Evolutionary conservation across 129 eudicot genomes (phyloP).

Genomic region (Flaveria bidentis): DNA sequence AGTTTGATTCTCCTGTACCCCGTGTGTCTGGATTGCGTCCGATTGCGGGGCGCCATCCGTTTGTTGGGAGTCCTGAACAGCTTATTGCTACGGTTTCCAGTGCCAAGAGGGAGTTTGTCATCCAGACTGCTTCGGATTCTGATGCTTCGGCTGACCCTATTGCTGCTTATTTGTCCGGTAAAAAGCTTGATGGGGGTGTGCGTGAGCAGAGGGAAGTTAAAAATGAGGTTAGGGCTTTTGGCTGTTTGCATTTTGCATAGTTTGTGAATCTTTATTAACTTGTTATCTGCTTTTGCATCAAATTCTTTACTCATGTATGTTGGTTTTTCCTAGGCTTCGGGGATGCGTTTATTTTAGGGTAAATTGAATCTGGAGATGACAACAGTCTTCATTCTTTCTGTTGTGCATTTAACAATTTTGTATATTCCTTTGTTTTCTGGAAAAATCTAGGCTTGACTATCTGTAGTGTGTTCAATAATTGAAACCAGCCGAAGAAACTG

Average conservation of each 20-base stretch:
- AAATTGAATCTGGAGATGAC: too few relatives aligned
- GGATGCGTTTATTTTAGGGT: too few relatives aligned
- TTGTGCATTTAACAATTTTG: too few relatives aligned
- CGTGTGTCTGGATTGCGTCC: conserved; percentile 60
- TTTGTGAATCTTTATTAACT: background rate
- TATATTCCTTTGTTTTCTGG: too few relatives aligned
- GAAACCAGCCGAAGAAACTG: too few relatives aligned
- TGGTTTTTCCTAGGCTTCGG: too few relatives aligned
- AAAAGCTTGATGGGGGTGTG: conserved; percentile 28
- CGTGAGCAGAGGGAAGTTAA: conserved; percentile 33
- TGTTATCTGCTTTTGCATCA: background rate
- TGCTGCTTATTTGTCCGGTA: conserved; percentile 42
- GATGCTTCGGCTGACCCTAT: conserved; percentile 57
- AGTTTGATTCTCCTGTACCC: conserved; percentile 66
- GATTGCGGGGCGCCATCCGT: conserved; percentile 73
- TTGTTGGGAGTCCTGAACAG: conserved; percentile 76
- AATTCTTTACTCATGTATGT: too few relatives aligned
- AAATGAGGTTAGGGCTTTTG: conserved; percentile 35
- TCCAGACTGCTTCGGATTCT: conserved; percentile 62
- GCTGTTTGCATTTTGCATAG: background rate
- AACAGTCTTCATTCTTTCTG: too few relatives aligned
- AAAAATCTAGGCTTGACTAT: too few relatives aligned
- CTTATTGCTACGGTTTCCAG: conserved; percentile 55
- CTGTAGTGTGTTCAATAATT: background rate
- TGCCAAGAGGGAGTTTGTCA: conserved; percentile 49